Evolutionary conservation across 192 early-diverging fungal species (phyloP), one percentile per base, ranked within the genome.

Genomic region (Oehlia diaphana): DNA sequence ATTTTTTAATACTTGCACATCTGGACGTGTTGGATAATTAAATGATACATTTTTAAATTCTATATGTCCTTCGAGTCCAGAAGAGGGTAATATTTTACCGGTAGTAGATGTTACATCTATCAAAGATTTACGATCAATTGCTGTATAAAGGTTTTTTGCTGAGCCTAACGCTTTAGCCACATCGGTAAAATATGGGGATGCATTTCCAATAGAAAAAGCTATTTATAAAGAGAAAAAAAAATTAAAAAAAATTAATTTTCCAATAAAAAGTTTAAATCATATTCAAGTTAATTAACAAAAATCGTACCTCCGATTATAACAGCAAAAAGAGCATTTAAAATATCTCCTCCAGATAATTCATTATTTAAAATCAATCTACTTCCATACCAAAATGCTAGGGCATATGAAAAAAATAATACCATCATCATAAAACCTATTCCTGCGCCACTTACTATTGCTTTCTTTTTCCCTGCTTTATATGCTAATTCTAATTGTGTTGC

Each of bases 311-410:
- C 97, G 28, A 97, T 92, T 10, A 96, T 87, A 82, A 97, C 87
- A 42, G 92, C 86, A 83, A 97, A 95, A 82, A 98, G 96, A 69
- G 94, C 95, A 67, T 89, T 92, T n/a, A 96, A 81, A 37, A 97
- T 92, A 28, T 79, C 62, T 3, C 87, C 86, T 72, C 83, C 84
- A 31, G 49, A 62, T 74, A 90, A 81, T 37, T 81, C 72, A n/a
- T 84, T 82, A 26, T 83, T 33, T 3, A 82, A 72, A 3, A 95
- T 83, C 26, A 91, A 65, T 3, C 76, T 83, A 21, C 84, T 82
- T 61, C 93, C 93, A 78, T 87, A 93, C 91, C 93, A 96, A 86
- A 95, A 95, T n/a, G 94, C 91, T 13, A 96, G 87, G 9, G 88
- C 88, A 76, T 96, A 96, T 4, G 91, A 86, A 58, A 80, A 76